Conservation (phyloP, 805 yeast genomes). For the Kluyveromyces starmeri region DNA sequence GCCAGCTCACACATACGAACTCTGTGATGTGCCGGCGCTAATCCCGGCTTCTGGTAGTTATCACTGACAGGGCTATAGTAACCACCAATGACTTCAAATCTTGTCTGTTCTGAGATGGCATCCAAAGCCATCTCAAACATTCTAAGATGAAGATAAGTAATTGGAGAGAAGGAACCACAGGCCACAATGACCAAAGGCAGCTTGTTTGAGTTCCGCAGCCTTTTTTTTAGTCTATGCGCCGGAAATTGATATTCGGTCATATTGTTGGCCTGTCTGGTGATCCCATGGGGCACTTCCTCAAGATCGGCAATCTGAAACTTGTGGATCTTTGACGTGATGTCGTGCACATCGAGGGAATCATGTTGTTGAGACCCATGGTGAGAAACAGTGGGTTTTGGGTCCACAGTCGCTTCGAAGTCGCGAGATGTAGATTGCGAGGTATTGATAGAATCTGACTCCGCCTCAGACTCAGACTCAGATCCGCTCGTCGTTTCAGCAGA, state of each 20-base stretch:
- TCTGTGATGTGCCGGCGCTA: slow-evolving; percentile 81
- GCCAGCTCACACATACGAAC: slow-evolving; percentile 98
- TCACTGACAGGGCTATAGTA: slow-evolving; percentile 92
- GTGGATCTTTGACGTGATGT: slow-evolving; percentile 28
- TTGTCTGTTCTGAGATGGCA: slow-evolving; percentile 79
- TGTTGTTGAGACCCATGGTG: too few relatives aligned
- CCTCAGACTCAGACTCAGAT: slow-evolving; percentile 2
- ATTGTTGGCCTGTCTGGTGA: slow-evolving; percentile 73
- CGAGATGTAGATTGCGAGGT: too few relatives aligned
- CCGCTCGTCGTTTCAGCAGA: slow-evolving; percentile 38
- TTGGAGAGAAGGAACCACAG: slow-evolving; percentile 94
- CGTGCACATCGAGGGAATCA: too few relatives aligned
- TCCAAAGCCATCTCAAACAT: slow-evolving; percentile 99
- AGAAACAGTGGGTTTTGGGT: too few relatives aligned
- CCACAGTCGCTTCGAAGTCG: too few relatives aligned
- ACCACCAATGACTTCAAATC: slow-evolving; percentile 94
- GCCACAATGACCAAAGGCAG: slow-evolving; percentile 91
- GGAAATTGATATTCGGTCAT: slow-evolving; percentile 74
- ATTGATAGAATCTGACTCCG: neutral
- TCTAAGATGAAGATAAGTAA: slow-evolving; percentile 86
- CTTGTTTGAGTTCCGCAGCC: slow-evolving; percentile 63
- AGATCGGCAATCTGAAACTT: slow-evolving; percentile 74
- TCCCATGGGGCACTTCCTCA: slow-evolving; percentile 95
- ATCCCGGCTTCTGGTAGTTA: slow-evolving; percentile 85
- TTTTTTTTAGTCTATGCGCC: slow-evolving; percentile 68